Conservation (phyloP, 169 alveolate species). For the Toxoplasma gondii region DNA sequence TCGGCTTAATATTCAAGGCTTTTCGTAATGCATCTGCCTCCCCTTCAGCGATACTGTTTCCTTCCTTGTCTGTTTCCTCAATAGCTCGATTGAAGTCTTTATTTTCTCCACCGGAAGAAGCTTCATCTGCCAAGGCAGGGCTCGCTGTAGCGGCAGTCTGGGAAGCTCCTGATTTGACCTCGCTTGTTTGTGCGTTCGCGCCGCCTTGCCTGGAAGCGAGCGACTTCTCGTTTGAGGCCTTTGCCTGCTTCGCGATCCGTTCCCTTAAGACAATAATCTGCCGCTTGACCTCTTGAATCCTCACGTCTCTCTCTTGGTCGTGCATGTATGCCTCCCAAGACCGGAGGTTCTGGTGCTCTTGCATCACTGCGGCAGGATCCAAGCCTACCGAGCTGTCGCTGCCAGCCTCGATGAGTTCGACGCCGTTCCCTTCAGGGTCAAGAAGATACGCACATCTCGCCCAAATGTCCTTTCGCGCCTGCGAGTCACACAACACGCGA, state of each 20-base stretch:
- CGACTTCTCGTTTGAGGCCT: not conserved
- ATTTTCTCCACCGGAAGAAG: not conserved
- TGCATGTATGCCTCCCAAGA: conserved; percentile 63
- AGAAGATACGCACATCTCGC: conserved; percentile 38
- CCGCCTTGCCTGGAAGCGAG: not conserved
- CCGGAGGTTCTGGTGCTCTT: conserved; percentile 41
- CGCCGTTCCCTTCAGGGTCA: conserved; percentile 66
- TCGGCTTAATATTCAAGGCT: not conserved
- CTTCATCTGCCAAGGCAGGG: not conserved
- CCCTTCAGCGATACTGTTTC: not conserved
- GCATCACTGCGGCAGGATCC: not conserved
- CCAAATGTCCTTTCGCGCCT: conserved; percentile 68
- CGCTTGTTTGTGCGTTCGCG: not conserved
- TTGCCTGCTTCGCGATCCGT: not conserved
- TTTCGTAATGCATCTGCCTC: conserved; percentile 13
- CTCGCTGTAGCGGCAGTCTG: not conserved
- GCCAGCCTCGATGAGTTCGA: conserved; percentile 47
- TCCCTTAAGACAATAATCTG: conserved; percentile 11
- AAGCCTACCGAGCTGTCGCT: conserved; percentile 35
- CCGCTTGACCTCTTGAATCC: conserved; percentile 49
- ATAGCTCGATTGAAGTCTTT: not conserved
- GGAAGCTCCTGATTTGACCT: conserved; percentile 29
- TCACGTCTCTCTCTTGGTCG: conserved; percentile 54
- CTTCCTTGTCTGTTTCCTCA: not conserved
- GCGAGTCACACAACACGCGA: not conserved